These are phyloP conservation scores for Russula griseocarnosa DNA, from an alignment of 768 basidiomycete species.

Conservation along the genomic window DNA sequence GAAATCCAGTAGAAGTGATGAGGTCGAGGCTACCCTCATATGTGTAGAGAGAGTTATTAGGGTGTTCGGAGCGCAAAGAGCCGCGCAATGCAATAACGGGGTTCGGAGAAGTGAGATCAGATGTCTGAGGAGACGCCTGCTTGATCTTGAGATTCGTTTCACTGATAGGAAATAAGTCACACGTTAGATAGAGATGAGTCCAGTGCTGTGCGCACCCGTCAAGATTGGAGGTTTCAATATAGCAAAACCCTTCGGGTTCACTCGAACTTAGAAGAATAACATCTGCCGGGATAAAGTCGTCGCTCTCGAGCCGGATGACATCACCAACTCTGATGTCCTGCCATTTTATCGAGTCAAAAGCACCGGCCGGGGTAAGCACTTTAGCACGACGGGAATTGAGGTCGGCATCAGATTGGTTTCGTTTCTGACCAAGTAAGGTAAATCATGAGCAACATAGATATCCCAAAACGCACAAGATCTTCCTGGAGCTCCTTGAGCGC, in stretches of 20 bases:
- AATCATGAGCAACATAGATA: background rate
- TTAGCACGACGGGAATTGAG: slow-evolving; percentile 81
- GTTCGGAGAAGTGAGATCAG: slow-evolving; percentile 70
- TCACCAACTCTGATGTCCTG: slow-evolving; percentile 88
- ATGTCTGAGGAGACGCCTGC: slow-evolving; percentile 82
- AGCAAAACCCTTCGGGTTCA: slow-evolving; percentile 96
- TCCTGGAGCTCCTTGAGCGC: slow-evolving; percentile 96
- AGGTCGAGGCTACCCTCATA: slow-evolving; percentile 82
- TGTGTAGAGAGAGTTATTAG: slow-evolving; percentile 96
- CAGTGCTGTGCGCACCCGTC: slow-evolving; percentile 65
- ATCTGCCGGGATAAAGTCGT: slow-evolving; percentile 97
- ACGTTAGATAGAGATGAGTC: background rate
- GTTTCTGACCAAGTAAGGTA: slow-evolving; percentile 56
- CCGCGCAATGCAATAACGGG: slow-evolving; percentile 72
- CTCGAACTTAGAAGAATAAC: slow-evolving; percentile 81
- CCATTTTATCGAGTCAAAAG: slow-evolving; percentile 80
- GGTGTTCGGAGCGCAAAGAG: slow-evolving; percentile 88
- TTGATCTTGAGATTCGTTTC: slow-evolving; percentile 99
- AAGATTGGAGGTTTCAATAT: slow-evolving; percentile 95
- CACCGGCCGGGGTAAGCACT: slow-evolving; percentile 58
- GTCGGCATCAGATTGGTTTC: slow-evolving; percentile 91
- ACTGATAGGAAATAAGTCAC: slow-evolving; percentile 38
- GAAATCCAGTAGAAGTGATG: slow-evolving; percentile 49
- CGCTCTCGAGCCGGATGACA: slow-evolving; percentile 81
- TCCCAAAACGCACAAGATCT: slow-evolving; percentile 63